phyloP scores from a whole-genome alignment of 805 yeast genomes.

The Ogataea corticis region DNA sequence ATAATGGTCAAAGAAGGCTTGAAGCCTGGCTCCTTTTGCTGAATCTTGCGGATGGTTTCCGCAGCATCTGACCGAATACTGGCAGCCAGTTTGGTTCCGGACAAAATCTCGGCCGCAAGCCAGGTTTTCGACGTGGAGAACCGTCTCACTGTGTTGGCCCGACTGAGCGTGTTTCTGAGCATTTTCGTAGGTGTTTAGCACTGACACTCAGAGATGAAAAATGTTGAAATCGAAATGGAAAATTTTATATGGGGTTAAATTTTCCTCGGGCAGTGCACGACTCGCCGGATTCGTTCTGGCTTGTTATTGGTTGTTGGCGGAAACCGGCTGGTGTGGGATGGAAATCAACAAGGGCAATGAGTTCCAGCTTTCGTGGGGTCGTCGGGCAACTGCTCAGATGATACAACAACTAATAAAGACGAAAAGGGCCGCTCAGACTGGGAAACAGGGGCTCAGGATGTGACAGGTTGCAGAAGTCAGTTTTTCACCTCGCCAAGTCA shows the following conservation, averaged over 20 bases:
- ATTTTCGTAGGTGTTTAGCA: not conserved
- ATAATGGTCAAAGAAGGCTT: conserved; percentile 67
- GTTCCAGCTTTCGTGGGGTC: too few species aligned
- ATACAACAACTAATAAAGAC: too few species aligned
- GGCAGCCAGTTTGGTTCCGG: conserved; percentile 50
- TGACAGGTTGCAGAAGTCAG: not conserved
- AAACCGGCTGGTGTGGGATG: not conserved
- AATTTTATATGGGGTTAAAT: not conserved
- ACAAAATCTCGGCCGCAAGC: conserved; percentile 36
- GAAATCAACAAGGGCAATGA: too few species aligned
- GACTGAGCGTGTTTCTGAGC: conserved; percentile 12
- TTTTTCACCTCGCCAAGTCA: not conserved
- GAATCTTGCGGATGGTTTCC: conserved; percentile 41
- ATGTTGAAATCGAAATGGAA: not conserved
- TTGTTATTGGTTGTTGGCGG: conserved; percentile 1
- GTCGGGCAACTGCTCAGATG: too few species aligned
- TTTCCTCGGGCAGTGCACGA: conserved; percentile 8
- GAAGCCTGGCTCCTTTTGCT: conserved; percentile 51
- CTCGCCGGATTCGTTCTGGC: not conserved
- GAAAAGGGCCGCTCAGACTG: too few species aligned
- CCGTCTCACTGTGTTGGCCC: conserved; percentile 7
- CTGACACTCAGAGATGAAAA: not conserved
- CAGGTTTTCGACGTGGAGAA: conserved; percentile 19
- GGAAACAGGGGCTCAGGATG: not conserved
- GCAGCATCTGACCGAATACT: conserved; percentile 44